Base-by-base conservation (phyloP, 345 rosid species). In the Citrus australasica region DNA sequence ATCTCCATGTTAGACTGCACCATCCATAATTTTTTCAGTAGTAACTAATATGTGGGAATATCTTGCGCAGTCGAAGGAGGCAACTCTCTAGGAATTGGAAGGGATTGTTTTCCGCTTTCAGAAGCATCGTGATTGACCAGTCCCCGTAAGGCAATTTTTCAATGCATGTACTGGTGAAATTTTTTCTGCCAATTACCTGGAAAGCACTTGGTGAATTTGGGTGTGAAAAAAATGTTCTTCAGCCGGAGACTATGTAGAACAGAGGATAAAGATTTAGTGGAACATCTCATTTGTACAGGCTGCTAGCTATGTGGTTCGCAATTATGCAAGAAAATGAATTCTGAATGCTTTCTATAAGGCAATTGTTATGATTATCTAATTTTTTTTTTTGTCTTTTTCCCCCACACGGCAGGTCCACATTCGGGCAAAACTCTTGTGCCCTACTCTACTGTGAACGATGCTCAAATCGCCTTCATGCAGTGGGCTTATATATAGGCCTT, bases 221-320 rank as follows among this genome's bases (percentile, higher is more conserved):
- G 74, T 80, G 83, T 55, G 94, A 87, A 71, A 82, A 82, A 78
- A 60, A 86, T 87, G 90, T 88, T 90, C 78, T 69, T 89, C 75
- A 87, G 91, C 78, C 62, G 85, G 81, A 86, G 92, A 81, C 53
- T 87, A 66, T 24, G 27, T 28, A 77, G n/a, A 22, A 7, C 30
- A 24, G 77, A 64, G 69, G 75, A 71, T 66, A 37, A 42, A 13
- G 58, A 66, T 64, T 63, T 88, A 69, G 87, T 69, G 1, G 88
- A 88, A 69, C 92, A 90, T 81, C 79, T 90, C 76, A 82, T 87
- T 46, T 87, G 89, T 76, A 73, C 81, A 51, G 89, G 92, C 67
- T 88, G 89, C 74, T 86, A 78, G 58, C 78, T 77, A 22, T 90
- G 94, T 74, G 90, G 90, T 76, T 78, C 79, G 40, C 40, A 6